Conservation (phyloP, 140 eudicot genomes). For the Stevia rebaudiana region DNA sequence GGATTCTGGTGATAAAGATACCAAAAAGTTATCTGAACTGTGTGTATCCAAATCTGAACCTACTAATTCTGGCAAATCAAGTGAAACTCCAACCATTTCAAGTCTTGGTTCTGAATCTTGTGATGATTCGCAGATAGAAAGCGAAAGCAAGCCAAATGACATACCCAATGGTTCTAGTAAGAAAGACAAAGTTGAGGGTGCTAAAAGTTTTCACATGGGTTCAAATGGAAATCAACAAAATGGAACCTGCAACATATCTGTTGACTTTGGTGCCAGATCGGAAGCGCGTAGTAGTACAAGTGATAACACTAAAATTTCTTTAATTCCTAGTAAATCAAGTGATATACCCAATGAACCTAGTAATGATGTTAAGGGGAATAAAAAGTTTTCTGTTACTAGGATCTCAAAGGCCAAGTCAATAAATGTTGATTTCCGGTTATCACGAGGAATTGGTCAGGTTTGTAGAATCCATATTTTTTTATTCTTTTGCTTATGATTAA, state of each 20-base stretch:
- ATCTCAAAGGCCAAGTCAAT: slow-evolving; percentile 85
- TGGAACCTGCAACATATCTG: slow-evolving; percentile 34
- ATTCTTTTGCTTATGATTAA: not conserved
- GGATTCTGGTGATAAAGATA: slow-evolving; percentile 33
- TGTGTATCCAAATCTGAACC: slow-evolving; percentile 37
- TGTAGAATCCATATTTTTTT: slow-evolving; percentile 9
- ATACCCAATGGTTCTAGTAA: slow-evolving; percentile 34
- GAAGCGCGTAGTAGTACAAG: slow-evolving; percentile 31
- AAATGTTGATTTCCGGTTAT: slow-evolving; percentile 82
- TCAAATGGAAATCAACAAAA: slow-evolving; percentile 37
- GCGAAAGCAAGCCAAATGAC: slow-evolving; percentile 34
- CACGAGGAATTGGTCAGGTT: slow-evolving; percentile 98
- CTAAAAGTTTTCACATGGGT: slow-evolving; percentile 22
- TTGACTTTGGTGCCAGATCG: slow-evolving; percentile 39
- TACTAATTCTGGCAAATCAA: slow-evolving; percentile 31
- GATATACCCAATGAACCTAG: slow-evolving; percentile 36
- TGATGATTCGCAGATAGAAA: slow-evolving; percentile 45
- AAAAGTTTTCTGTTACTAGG: slow-evolving; percentile 74
- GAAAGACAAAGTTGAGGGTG: slow-evolving; percentile 29
- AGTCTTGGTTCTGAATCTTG: slow-evolving; percentile 32
- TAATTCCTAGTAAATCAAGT: slow-evolving; percentile 36
- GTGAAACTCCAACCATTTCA: slow-evolving; percentile 33
- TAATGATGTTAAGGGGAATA: slow-evolving; percentile 58
- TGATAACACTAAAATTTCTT: slow-evolving; percentile 38
- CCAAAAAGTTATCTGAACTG: slow-evolving; percentile 32